Percentiles rank a stretch among this genome's conserved stretches.
Conservation (phyloP, 208 protist species). For the Acanthamoeba pearcei region DNA sequence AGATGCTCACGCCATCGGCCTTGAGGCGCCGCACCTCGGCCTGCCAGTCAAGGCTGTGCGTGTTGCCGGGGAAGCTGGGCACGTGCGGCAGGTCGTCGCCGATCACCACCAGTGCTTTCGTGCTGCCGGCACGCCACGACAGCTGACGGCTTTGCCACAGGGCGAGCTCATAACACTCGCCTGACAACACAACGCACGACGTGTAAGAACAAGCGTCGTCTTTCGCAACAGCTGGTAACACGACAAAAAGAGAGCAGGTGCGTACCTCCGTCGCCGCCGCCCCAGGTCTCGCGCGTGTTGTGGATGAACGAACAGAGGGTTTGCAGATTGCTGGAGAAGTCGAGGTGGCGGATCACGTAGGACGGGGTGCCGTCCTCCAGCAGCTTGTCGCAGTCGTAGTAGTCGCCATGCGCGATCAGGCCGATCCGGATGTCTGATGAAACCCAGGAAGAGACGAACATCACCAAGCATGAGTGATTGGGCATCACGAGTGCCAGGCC, state of each 20-base stretch:
- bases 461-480: no score
- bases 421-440: conserved; percentile 1
- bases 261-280: conserved; percentile 12
- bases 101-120: conserved; percentile 23
- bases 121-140: conserved; percentile 20
- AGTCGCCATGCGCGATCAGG: conserved; percentile 21
- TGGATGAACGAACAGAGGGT: conserved; percentile 23
- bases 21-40: neutral
- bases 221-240: no score
- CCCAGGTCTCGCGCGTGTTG: neutral
- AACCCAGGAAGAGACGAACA: no score
- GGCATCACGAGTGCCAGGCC: no score
- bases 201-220: neutral
- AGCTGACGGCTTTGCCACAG: neutral
- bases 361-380: neutral
- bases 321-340: neutral
- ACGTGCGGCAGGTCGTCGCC: conserved; percentile 41
- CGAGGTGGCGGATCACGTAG: neutral
- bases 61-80: conserved; percentile 3
- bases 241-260: neutral
- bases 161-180: conserved; percentile 39
- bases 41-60: neutral
- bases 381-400: neutral
- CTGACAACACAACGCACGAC: neutral
- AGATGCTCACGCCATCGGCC: conserved; percentile 2